Conservation (phyloP, 805 yeast genomes). For the Wickerhamiella vanderwaltii region DNA sequence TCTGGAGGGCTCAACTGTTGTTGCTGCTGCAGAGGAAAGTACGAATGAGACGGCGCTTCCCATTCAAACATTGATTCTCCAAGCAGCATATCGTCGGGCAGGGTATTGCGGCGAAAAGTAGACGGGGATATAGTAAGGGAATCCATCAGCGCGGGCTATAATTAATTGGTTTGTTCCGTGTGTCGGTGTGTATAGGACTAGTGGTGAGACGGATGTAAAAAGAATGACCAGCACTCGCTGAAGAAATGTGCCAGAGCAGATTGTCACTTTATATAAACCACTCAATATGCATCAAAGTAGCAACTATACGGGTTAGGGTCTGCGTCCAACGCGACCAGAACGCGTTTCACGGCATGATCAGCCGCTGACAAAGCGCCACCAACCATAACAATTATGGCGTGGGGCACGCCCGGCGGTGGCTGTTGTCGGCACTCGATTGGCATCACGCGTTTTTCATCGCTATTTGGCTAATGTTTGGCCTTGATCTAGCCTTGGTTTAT, state of each 20-base stretch:
- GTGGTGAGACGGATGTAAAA: background rate
- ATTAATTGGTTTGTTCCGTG: background rate
- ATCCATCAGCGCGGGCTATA: too few species aligned
- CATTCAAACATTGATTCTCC: constrained; percentile 10
- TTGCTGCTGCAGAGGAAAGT: background rate
- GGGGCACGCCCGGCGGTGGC: too few species aligned
- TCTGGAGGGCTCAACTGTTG: constrained; percentile 9
- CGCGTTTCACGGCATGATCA: constrained; percentile 10
- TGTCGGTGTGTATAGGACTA: too few species aligned
- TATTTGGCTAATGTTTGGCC: too few species aligned
- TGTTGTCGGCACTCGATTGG: too few species aligned
- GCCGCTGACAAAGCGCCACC: background rate
- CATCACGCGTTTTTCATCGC: too few species aligned
- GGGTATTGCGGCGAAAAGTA: constrained; percentile 5
- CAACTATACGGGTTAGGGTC: constrained; percentile 7
- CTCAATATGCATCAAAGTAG: constrained; percentile 9
- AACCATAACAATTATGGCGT: too few species aligned
- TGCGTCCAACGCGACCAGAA: constrained; percentile 7
- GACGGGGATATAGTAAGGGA: constrained; percentile 10
- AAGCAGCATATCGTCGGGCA: background rate
- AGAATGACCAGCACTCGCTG: constrained; percentile 9
- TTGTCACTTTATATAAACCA: constrained; percentile 1
- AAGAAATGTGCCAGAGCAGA: background rate
- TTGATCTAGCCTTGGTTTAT: too few species aligned
- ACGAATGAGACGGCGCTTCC: constrained; percentile 4